Conservation (phyloP, 2,329 filamentous ascomycete species). For the Elsinoe fawcettii region DNA sequence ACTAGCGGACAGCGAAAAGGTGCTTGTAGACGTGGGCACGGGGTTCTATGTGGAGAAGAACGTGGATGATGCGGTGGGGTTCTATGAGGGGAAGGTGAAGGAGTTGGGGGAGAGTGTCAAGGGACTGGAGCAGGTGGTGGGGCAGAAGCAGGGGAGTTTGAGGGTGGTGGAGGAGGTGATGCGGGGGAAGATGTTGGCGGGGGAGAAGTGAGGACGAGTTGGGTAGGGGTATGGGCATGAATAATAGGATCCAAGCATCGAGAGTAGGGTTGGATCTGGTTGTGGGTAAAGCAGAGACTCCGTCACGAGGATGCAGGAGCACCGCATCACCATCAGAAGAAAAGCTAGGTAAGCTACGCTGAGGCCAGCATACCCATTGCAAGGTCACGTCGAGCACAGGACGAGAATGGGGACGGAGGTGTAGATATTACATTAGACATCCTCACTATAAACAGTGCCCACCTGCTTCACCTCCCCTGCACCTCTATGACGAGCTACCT, state of each 20-base stretch:
- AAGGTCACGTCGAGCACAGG: background rate
- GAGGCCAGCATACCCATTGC: background rate
- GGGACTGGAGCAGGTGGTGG: slow-evolving; percentile 60
- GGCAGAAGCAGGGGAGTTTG: slow-evolving; percentile 74
- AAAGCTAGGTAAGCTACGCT: too few relatives aligned
- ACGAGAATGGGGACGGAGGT: background rate
- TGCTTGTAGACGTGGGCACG: slow-evolving; percentile 87
- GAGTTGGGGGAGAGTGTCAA: slow-evolving; percentile 57
- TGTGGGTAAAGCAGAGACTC: too few relatives aligned
- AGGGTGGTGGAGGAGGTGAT: slow-evolving; percentile 82
- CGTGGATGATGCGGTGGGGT: slow-evolving; percentile 53
- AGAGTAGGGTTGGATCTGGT: too few relatives aligned
- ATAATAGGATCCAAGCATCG: too few relatives aligned
- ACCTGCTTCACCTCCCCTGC: background rate
- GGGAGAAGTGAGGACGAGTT: slow-evolving; percentile 3
- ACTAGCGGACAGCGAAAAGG: slow-evolving; percentile 64
- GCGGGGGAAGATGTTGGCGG: slow-evolving; percentile 30
- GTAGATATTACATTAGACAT: slow-evolving; percentile 7
- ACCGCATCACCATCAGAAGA: too few relatives aligned
- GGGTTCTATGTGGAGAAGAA: slow-evolving; percentile 91
- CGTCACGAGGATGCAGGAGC: too few relatives aligned
- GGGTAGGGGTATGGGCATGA: too few relatives aligned
- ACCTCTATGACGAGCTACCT: background rate
- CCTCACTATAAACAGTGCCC: background rate
- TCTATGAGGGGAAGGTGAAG: slow-evolving; percentile 62